phyloP scores from a whole-genome alignment of 768 basidiomycete species.

The Neoboletus subvelutipes region DNA sequence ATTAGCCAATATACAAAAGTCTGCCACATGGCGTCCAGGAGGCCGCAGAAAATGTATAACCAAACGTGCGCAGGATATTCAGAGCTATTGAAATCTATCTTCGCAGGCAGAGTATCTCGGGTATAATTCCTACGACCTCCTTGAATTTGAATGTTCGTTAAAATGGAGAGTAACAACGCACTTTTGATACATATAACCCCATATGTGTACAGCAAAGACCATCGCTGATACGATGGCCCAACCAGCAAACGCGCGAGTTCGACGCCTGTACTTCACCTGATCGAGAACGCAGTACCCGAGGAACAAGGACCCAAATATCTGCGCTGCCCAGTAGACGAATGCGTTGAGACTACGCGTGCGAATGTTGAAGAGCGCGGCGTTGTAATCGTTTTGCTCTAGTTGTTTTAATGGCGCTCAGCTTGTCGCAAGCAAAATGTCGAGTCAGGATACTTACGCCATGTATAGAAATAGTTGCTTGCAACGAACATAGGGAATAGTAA shows the following conservation, averaged over 20 bases:
- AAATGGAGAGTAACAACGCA: constrained; percentile 31
- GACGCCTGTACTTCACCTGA: constrained; percentile 50
- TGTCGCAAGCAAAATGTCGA: background rate
- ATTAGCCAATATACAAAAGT: constrained; percentile 80
- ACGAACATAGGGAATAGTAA: constrained; percentile 86
- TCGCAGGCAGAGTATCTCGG: constrained; percentile 45
- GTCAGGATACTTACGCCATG: constrained; percentile 60
- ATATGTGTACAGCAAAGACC: constrained; percentile 69
- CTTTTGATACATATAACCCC: constrained; percentile 79
- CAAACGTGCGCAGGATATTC: constrained; percentile 55
- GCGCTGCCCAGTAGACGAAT: constrained; percentile 76
- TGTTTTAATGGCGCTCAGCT: constrained; percentile 10
- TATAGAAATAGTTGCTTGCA: constrained; percentile 83
- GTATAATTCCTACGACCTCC: constrained; percentile 50
- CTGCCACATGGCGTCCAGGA: constrained; percentile 86
- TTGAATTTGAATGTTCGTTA: background rate
- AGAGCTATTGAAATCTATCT: constrained; percentile 60
- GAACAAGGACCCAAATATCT: constrained; percentile 70
- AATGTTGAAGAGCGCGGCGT: constrained; percentile 78
- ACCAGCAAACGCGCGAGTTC: constrained; percentile 67
- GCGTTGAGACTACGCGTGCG: constrained; percentile 76
- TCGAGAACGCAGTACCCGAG: constrained; percentile 70
- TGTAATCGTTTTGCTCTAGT: constrained; percentile 77
- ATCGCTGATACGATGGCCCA: constrained; percentile 62
- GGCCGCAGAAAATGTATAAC: constrained; percentile 70